Conservation (phyloP, 139 green algal genomes). For the Limnomonas spitsbergensis region DNA sequence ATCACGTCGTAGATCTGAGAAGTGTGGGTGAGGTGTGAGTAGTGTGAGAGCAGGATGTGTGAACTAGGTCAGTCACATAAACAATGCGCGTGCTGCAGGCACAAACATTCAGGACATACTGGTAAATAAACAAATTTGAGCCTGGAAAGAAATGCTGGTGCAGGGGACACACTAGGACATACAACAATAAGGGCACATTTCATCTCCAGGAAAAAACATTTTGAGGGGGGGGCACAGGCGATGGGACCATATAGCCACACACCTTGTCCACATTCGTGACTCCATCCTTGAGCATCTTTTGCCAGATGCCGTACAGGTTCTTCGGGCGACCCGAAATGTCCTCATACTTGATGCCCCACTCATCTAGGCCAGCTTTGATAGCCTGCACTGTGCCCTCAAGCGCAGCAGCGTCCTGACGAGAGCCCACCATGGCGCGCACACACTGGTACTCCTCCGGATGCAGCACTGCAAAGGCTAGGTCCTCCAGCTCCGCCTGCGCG, state of each 20-base stretch:
- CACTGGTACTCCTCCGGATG: slow-evolving; percentile 49
- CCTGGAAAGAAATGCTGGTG: no score
- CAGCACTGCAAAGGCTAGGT: slow-evolving; percentile 76
- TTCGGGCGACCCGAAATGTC: slow-evolving; percentile 89
- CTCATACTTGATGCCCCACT: slow-evolving; percentile 39
- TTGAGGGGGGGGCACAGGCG: no score
- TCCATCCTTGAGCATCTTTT: slow-evolving; percentile 71
- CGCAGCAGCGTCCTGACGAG: slow-evolving; percentile 30
- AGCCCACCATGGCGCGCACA: slow-evolving; percentile 23
- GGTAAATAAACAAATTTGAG: no score
- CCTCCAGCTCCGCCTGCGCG: slow-evolving; percentile 90
- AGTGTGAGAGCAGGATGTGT: no score
- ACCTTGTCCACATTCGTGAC: slow-evolving; percentile 48
- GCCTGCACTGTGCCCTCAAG: slow-evolving; percentile 39
- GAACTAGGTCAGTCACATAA: no score
- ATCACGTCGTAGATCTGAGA: slow-evolving; percentile 65
- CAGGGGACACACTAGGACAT: no score
- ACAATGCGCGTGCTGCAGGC: no score
- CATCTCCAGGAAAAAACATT: no score
- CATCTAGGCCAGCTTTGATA: slow-evolving; percentile 36
- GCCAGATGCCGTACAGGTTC: slow-evolving; percentile 85
- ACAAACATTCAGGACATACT: no score
- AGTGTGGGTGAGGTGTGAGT: background rate
- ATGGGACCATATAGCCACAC: no score
- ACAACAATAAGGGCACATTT: no score